Evolutionary conservation across 228 moss, liverwort and hornwort species (phyloP), one percentile per base, ranked within the genome.

Genomic region (Sphagnum fallax): DNA sequence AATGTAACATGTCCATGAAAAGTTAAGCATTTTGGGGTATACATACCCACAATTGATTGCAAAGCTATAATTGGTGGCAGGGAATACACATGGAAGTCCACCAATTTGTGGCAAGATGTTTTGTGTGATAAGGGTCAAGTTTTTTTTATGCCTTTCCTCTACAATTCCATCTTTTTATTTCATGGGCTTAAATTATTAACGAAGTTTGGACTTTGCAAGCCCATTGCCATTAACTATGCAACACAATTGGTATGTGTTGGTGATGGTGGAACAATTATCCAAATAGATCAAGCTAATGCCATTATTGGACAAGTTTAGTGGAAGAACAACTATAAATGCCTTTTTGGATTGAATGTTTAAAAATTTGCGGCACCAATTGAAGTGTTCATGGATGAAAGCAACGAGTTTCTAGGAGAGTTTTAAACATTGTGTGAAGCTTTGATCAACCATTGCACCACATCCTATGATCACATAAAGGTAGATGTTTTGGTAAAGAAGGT

Each of bases 261-360:
- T 69, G 5, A 69, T 69, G 69, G 62, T 75, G 2, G 52, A 75
- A 47, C 62, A 69, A 4, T 75, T 69, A 5, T 68, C 69, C 18
- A 75, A 75, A 52, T 75, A 52, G 69, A 69, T 75, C 0, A 69
- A 75, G 6, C 47, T 75, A 51, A 53, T 75, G 13, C 49, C 14
- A 4, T 63, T 75, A 2, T 62, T 11, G 8, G 50, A 75, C 51
- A 75, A 75, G 50, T 13, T 0, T 16, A 59, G 16, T 5, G 50
- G 49, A 15, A 51, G 69, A 47, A 68, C 51, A 18, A 8, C 5
- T 51, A 32, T 32, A 32, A 51, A 69, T 16, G 15, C 66, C 5
- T 73, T 76, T 10, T 49, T 73, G 4, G 52, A 72, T 53, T 13
- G 57, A 15, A 67, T 71, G 4, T 76, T 4, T 67, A 72, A 14